Percentiles rank a stretch among this genome's conserved stretches.
These are phyloP conservation scores for Quercus engelmannii DNA, from an alignment of 306 rosid species.

Conservation along the genomic window DNA sequence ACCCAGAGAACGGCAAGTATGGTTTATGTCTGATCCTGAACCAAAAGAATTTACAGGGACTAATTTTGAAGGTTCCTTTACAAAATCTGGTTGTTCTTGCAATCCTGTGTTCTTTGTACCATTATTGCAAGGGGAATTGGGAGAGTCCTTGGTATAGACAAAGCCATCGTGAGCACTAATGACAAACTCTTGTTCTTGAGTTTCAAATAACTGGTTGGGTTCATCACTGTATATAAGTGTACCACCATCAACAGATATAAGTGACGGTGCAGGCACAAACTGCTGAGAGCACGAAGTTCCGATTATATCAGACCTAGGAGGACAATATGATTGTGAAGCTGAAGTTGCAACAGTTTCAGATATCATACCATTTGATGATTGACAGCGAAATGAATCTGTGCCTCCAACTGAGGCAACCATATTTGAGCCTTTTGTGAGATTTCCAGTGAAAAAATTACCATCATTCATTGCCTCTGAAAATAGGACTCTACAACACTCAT, in stretches of 20 bases:
- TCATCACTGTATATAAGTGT: conserved; percentile 38
- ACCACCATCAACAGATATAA: conserved; percentile 49
- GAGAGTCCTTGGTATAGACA: conserved; percentile 48
- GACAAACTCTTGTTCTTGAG: conserved; percentile 53
- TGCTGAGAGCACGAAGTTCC: conserved; percentile 45
- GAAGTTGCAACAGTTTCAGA: conserved; percentile 41
- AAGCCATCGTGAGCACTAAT: conserved; percentile 41
- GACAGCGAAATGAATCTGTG: conserved; percentile 43
- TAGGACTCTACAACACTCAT: conserved; percentile 80
- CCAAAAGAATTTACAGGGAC: conserved; percentile 68
- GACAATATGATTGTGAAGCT: conserved; percentile 34
- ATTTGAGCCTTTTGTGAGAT: conserved; percentile 30
- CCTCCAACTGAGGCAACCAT: conserved; percentile 40
- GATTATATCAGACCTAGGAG: conserved; percentile 27
- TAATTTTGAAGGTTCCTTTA: conserved; percentile 48
- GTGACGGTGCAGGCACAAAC: conserved; percentile 30
- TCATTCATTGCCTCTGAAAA: conserved; percentile 62
- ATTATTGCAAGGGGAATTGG: conserved; percentile 47
- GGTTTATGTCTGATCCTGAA: conserved; percentile 39
- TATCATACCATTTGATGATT: conserved; percentile 34
- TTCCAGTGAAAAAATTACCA: conserved; percentile 48
- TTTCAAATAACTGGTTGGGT: conserved; percentile 45
- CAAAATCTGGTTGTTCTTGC: conserved; percentile 43
- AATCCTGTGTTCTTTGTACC: conserved; percentile 25
- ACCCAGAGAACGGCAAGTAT: conserved; percentile 37